phyloP scores from a whole-genome alignment of 2,329 filamentous ascomycete genomes.

The Pseudogymnoascus sp. region DNA sequence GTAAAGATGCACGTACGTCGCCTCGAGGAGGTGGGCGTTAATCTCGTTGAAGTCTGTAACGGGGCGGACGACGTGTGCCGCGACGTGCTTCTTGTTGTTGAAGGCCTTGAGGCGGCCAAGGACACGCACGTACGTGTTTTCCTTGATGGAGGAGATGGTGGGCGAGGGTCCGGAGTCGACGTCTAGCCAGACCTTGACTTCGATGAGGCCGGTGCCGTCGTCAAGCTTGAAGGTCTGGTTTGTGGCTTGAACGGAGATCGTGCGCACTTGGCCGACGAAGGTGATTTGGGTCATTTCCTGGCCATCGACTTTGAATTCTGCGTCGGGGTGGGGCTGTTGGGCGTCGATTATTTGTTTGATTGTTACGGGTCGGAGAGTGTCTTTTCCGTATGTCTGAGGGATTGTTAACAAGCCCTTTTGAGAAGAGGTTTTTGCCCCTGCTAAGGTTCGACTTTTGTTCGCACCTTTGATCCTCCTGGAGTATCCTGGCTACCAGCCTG shows the following conservation, averaged over 20 bases:
- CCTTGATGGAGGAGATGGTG: slow-evolving; percentile 45
- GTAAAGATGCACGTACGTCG: slow-evolving; percentile 78
- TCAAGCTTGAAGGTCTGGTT: slow-evolving; percentile 91
- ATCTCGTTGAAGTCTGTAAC: slow-evolving; percentile 86
- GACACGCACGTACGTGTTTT: slow-evolving; percentile 74
- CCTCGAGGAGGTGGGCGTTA: slow-evolving; percentile 84
- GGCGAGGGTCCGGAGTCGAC: slow-evolving; percentile 34
- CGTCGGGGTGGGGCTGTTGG: slow-evolving; percentile 62
- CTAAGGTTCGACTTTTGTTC: background rate
- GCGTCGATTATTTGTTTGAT: slow-evolving; percentile 90
- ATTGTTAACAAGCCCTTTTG: background rate
- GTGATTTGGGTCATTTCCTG: slow-evolving; percentile 63
- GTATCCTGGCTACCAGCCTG: slow-evolving; percentile 49
- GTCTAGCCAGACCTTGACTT: slow-evolving; percentile 78
- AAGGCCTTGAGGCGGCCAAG: slow-evolving; percentile 80
- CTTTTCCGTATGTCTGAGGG: slow-evolving; percentile 52
- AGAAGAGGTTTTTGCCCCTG: slow-evolving; percentile 12
- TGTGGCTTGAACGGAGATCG: slow-evolving; percentile 76
- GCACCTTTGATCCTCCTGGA: slow-evolving; percentile 38
- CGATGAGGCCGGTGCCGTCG: slow-evolving; percentile 86
- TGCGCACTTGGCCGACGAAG: slow-evolving; percentile 84
- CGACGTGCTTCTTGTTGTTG: slow-evolving; percentile 73
- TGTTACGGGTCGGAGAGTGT: slow-evolving; percentile 85
- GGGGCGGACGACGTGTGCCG: slow-evolving; percentile 70
- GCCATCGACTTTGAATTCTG: slow-evolving; percentile 78